Base-by-base conservation (phyloP, 306 rosid genomes). In the Sphenostylis stenocarpa region DNA sequence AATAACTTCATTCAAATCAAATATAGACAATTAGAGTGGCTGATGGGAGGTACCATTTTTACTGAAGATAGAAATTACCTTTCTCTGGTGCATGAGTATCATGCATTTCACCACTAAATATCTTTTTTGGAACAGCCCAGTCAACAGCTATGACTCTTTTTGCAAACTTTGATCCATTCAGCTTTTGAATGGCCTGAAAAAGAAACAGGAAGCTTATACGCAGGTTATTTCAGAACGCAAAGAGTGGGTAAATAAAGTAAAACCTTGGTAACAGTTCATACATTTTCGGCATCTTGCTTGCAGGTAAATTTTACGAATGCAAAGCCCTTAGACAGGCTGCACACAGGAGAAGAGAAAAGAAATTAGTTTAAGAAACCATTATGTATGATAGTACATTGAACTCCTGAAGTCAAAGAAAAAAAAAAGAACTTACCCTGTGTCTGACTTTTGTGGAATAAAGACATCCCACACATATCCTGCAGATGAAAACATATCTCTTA, bases 381-480 rank as follows among this genome's bases (percentile, higher is more conserved):
- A 75, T 36, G 67, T 52, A 14, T 49, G 24, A 28, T 29, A 75
- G n/a, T 12, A 57, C 39, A 77, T 29, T 33, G n/a, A 61, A 61
- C 36, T 55, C 14, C 63, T 63, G 14, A 39, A 66, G 47, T 63
- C 62, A 66, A 62, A n/a, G 53, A 44, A 28, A 29, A 45, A 8
- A 20, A 44, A 69, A 36, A n/a, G 41, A 79, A 56, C 39, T 75
- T 87, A 91, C 99, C 94, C 94, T 16, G 97, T 88, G 83, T 88
- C 90, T 29, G 93, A 52, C 41, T 85, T 92, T 8, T 69, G 86
- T 20, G 99, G 97, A 79, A 95, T 85, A 78, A 83, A 79, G 41
- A 87, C 92, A 78, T 92, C 99, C 99, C 99, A 95, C 57, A 95
- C 96, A 82, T 87, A 88, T 53, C 97, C 99, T 9, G 85, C 96